Percentiles rank a stretch among this genome's conserved stretches.
phyloP scores from a whole-genome alignment of 2,329 filamentous ascomycete species.

The Ophiosphaerella korrae region DNA sequence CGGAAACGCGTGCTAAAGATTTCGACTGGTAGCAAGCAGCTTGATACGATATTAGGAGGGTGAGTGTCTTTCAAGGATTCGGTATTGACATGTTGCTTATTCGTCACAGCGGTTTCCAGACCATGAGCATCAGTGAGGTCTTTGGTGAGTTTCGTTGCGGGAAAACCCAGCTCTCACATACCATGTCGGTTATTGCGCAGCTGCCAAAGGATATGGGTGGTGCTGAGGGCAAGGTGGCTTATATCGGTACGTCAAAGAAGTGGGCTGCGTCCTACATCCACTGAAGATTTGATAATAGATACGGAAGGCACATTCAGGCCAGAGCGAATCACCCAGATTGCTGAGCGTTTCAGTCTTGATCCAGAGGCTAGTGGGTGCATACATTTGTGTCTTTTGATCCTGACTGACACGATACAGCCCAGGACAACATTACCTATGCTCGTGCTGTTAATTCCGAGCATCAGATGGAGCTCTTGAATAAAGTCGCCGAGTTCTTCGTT shows the following conservation, averaged over 20 bases:
- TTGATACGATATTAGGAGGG: slow-evolving; percentile 69
- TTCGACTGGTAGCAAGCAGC: slow-evolving; percentile 72
- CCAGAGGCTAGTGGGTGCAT: slow-evolving; percentile 35
- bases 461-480: slow-evolving; percentile 67
- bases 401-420: slow-evolving; percentile 62
- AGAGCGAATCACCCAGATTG: slow-evolving; percentile 69
- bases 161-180: slow-evolving; percentile 73
- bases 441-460: slow-evolving; percentile 70
- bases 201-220: slow-evolving; percentile 66
- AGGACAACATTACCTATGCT: slow-evolving; percentile 71
- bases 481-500: slow-evolving; percentile 64
- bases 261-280: neutral
- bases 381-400: slow-evolving; percentile 11
- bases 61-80: slow-evolving; percentile 30
- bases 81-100: slow-evolving; percentile 12
- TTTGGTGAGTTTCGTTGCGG: slow-evolving; percentile 69
- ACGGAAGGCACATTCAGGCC: slow-evolving; percentile 62
- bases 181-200: slow-evolving; percentile 69
- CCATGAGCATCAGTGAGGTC: slow-evolving; percentile 70
- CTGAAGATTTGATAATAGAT: slow-evolving; percentile 28
- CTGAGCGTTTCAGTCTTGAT: slow-evolving; percentile 64
- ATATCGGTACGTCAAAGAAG: slow-evolving; percentile 57
- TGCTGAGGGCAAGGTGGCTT: slow-evolving; percentile 71
- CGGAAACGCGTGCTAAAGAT: slow-evolving; percentile 68
- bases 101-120: slow-evolving; percentile 65